These are phyloP conservation scores for Zymoseptoria pseudotritici DNA, from an alignment of 2,329 filamentous ascomycete genomes.

Conservation along the genomic window DNA sequence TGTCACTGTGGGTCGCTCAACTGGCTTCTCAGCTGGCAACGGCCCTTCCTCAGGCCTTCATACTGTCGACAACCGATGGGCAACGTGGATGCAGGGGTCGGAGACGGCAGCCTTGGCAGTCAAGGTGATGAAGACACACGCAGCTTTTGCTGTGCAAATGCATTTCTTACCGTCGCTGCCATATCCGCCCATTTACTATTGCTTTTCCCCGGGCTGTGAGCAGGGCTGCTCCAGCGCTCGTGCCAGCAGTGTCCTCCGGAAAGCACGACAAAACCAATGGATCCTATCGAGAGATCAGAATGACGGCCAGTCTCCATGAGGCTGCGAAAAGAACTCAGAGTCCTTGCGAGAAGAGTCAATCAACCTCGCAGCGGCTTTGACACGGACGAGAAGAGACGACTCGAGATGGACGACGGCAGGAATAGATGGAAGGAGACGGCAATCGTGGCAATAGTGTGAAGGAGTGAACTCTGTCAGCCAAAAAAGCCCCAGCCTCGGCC, in stretches of 20 bases:
- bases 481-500: not conserved
- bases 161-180: not conserved
- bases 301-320: not conserved
- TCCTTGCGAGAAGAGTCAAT: not conserved
- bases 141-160: not conserved
- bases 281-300: not conserved
- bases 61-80: not conserved
- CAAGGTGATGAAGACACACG: not conserved
- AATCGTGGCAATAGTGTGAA: not conserved
- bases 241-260: not conserved
- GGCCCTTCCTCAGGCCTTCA: not conserved
- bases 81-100: not conserved
- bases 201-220: not conserved
- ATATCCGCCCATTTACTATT: not conserved
- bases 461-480: not conserved
- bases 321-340: not conserved
- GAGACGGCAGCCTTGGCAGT: not conserved
- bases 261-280: not conserved
- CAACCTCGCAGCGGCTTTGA: not conserved
- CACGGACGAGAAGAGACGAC: not conserved
- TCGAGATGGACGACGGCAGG: not conserved
- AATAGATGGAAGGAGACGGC: not conserved
- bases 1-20: not conserved
- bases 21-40: not conserved
- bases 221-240: not conserved